Base-by-base conservation (phyloP, 192 early-diverging fungal species). In the Linnemannia elongata region DNA sequence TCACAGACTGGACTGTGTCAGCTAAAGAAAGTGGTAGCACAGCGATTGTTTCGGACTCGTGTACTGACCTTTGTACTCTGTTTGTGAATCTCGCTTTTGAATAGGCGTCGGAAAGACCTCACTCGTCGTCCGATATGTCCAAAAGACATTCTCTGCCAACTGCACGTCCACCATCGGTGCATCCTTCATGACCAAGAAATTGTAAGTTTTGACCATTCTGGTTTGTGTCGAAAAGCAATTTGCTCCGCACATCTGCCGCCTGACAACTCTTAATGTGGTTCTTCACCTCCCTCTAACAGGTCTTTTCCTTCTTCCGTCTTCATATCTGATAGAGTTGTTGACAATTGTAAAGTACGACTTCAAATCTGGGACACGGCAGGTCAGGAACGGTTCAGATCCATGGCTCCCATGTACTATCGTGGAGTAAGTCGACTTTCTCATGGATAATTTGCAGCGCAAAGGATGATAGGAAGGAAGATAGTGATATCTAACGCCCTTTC, bases 101-200 rank as follows among this genome's bases (percentile, higher is more conserved):
- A 78, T 92, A 94, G 95, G 94, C 69, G 95, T 95, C 77, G 95
- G 95, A 70, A 95, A 95, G 80, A 95, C 95, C n/a, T 95, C 95
- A 66, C 90, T 95, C 38, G 95, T 95, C 13, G 94, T 94, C 6
- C 90, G 95, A 38, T 95, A 94, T 82, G 92, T 95, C 47, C 90
- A 93, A 78, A 94, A 93, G 72, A 94, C 95, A n/a, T 95, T 95
- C 81, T 92, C 95, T 18, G 92, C 93, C 74, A 93, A 94, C 78
- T 93, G 93, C 52, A 93, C 95, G 38, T 94, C 95, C 36, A 96
- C 95, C 66, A 94, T 96, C 73, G 95, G 95, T 54, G 95, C 95
- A 30, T 94, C 93, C 45, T 96, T 96, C 88, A 92, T 94, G 87
- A 93, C 94, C 9, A 94, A 94, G 78, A 96, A 95, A 88, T 88